A percentile compares a stretch with the other conserved stretches of the same genome.
Conservation (phyloP, 2,329 filamentous ascomycete species). For the Ceratocystis albifundus region DNA sequence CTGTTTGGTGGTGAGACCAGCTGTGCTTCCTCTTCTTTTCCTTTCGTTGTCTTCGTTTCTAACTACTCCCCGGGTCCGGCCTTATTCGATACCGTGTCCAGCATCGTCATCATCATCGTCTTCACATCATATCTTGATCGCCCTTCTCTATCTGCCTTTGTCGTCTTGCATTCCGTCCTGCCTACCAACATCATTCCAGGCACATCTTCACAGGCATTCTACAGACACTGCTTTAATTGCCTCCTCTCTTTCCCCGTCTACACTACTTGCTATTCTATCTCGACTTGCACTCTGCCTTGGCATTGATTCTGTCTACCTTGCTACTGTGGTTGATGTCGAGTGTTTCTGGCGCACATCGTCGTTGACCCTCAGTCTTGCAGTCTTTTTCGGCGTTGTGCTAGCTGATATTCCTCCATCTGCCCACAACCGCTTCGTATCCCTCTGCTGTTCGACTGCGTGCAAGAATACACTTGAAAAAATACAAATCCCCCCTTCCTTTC, state of each 20-base stretch:
- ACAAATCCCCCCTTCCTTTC: not conserved
- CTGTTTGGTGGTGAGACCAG: not conserved
- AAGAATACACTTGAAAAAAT: not conserved
- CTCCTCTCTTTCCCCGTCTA: not conserved
- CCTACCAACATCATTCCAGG: conserved; percentile 9
- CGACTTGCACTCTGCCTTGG: not conserved
- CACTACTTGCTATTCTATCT: not conserved
- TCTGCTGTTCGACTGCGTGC: not conserved
- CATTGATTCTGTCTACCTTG: not conserved
- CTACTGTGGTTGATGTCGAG: not conserved
- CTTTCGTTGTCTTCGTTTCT: not conserved
- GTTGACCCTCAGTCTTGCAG: not conserved
- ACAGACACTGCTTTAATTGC: not conserved
- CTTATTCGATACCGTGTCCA: not conserved
- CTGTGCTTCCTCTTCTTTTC: conserved; percentile 1
- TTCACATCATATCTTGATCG: not conserved
- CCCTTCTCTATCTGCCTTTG: not conserved
- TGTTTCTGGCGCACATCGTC: not conserved
- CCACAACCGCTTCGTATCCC: not conserved
- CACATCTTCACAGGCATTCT: not conserved
- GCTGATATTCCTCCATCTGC: not conserved
- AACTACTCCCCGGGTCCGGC: not conserved
- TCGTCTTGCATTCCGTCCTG: not conserved
- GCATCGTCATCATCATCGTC: too few species aligned
- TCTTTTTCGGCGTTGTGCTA: too few species aligned